Base-by-base conservation (phyloP, 2,329 filamentous ascomycete genomes). In the Lecanicillium sp. region DNA sequence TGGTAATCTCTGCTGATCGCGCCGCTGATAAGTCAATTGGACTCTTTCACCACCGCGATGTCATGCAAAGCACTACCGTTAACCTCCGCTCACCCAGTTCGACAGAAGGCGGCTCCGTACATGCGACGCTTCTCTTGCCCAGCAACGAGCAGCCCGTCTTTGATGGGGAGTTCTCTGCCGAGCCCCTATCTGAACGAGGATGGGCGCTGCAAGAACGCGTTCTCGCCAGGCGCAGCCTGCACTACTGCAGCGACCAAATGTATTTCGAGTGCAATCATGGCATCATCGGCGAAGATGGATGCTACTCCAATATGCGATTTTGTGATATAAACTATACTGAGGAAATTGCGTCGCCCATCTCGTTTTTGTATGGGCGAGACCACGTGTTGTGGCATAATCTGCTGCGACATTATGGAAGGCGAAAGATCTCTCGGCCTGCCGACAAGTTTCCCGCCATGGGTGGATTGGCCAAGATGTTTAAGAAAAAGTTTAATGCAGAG, bases 401-500 rank as follows among this genome's bases (percentile, higher is more conserved):
- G 12, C 8, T 39, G 14, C 11, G 36, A 27, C n/a, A n/a, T 2
- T 46, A 43, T 25, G 44, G 47, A 3, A 10, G 3, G 8, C 40
- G 47, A 5, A 33, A 42, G 12, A 22, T 48, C 7, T 44, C 42
- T 19, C 44, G 14, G 19, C 9, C 36, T 4, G 44, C 47, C 2
- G 46, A 49, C 27, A 46, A 35, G 18, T 22, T 49, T 4, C 47
- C 47, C 10, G 46, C 46, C 9, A 34, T 45, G 35, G 43, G 42
- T 33, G 47, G 47, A 8, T 36, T 48, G 2, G 47, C 47, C 13
- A 42, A 20, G 9, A 5, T 46, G 7, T 33, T 46, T 15, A 36
- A 40, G n/a, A 18, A 14, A 15, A 41, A 18, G 15, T 18, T 45
- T 4, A 15, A 29, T 10, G 40, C 36, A 7, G 8, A 45, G 10